These are phyloP conservation scores for Zoysia japonica DNA, from an alignment of 176 grass and related monocot genomes.

Conservation along the genomic window DNA sequence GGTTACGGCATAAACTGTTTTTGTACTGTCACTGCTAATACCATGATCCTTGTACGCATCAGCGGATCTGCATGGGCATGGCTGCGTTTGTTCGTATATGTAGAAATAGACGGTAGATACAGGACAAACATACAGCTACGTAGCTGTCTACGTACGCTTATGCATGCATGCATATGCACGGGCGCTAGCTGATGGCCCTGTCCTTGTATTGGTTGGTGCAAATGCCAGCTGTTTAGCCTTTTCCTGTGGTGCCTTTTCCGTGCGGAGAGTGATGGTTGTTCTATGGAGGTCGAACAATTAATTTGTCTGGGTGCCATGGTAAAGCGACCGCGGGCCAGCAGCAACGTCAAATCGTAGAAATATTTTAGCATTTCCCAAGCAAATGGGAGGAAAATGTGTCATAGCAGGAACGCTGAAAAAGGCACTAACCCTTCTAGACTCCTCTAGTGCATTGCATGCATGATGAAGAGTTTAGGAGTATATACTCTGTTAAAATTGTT, in stretches of 20 bases:
- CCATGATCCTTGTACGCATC: not conserved
- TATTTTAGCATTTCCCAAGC: not conserved
- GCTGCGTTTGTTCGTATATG: not conserved
- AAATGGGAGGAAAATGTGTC: not conserved
- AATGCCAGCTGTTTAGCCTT: constrained; percentile 30
- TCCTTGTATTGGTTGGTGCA: constrained; percentile 37
- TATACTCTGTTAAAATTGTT: too few species aligned
- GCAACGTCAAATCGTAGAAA: not conserved
- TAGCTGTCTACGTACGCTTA: constrained; percentile 4
- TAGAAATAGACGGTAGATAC: not conserved
- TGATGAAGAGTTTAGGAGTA: not conserved
- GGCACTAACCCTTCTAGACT: not conserved
- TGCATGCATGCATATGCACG: constrained; percentile 6
- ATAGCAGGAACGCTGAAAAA: not conserved
- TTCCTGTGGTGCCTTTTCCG: not conserved
- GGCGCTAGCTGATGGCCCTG: not conserved
- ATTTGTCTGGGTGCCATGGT: constrained; percentile 23
- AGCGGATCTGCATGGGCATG: not conserved
- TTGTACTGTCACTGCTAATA: not conserved
- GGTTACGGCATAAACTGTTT: not conserved
- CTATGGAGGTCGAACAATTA: constrained; percentile 35
- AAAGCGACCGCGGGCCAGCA: not conserved
- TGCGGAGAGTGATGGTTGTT: constrained; percentile 10
- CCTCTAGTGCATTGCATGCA: not conserved
- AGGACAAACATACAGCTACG: not conserved